Evolutionary conservation across 2,329 filamentous ascomycete species (phyloP).

Genomic region (Tolypocladium pustulatum): DNA sequence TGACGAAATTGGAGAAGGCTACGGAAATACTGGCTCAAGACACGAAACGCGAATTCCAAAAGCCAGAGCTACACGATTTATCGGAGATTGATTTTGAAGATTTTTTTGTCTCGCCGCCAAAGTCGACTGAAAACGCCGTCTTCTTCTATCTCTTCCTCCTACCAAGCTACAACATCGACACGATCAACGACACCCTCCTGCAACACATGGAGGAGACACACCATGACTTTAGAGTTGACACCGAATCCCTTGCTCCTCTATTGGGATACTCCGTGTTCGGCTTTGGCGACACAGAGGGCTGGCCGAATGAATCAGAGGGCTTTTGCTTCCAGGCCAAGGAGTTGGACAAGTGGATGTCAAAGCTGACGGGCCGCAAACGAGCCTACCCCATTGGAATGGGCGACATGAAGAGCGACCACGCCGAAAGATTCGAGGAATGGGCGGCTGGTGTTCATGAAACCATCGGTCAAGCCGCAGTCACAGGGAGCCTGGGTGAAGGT

Average conservation of each 20-base stretch:
- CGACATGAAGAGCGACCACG: slow-evolving; percentile 68
- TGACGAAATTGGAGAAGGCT: slow-evolving; percentile 39
- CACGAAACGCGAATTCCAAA: slow-evolving; percentile 29
- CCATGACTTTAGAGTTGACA: slow-evolving; percentile 94
- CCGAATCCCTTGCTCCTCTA: slow-evolving; percentile 63
- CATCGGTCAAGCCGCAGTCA: slow-evolving; percentile 51
- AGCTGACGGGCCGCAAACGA: slow-evolving; percentile 73
- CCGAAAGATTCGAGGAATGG: slow-evolving; percentile 66
- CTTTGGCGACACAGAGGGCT: slow-evolving; percentile 81
- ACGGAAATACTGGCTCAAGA: slow-evolving; percentile 37
- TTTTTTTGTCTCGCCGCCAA: slow-evolving; percentile 73
- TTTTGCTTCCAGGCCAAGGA: slow-evolving; percentile 91
- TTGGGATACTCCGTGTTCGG: slow-evolving; percentile 91
- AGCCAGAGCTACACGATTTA: slow-evolving; percentile 63
- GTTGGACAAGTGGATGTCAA: slow-evolving; percentile 95
- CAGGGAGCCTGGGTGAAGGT: slow-evolving; percentile 49
- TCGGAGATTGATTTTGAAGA: slow-evolving; percentile 87
- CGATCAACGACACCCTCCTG: slow-evolving; percentile 77
- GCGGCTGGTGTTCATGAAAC: slow-evolving; percentile 61
- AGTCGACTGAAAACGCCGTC: slow-evolving; percentile 41
- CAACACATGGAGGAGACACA: slow-evolving; percentile 86
- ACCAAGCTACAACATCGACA: slow-evolving; percentile 93
- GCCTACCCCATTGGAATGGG: slow-evolving; percentile 84
- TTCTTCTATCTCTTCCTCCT: slow-evolving; percentile 78
- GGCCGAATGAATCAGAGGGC: slow-evolving; percentile 82